Conservation (phyloP, 352 stramenopile species). For the Globisporangium nagaii region DNA sequence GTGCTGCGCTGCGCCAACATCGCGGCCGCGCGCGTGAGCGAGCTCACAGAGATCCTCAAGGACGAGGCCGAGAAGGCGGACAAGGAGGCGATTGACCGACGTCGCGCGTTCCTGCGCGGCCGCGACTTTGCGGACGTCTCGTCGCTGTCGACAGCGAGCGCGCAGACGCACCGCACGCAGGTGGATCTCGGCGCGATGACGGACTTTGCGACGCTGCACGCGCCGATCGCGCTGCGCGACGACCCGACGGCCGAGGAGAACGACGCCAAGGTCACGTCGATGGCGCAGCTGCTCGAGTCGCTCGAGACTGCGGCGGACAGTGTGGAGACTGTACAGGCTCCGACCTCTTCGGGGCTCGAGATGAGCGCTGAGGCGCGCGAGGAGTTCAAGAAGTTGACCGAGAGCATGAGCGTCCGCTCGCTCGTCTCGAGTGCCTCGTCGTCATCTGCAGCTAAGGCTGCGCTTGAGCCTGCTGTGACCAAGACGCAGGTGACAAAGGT, state of each 20-base stretch:
- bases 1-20: conserved; percentile 77
- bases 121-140: conserved; percentile 67
- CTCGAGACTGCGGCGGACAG: conserved; percentile 55
- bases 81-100: conserved; percentile 51
- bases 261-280: conserved; percentile 52
- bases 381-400: conserved; percentile 62
- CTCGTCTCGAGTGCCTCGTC: conserved; percentile 3
- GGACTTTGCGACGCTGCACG: conserved; percentile 74
- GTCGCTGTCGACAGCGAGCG: conserved; percentile 21
- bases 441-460: background rate
- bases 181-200: conserved; percentile 80
- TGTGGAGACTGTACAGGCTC: conserved; percentile 1
- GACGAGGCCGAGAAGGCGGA: conserved; percentile 72
- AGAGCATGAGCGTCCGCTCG: conserved; percentile 19
- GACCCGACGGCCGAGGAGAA: conserved; percentile 50
- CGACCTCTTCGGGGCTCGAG: conserved; percentile 8
- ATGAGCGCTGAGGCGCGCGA: conserved; percentile 33
- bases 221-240: conserved; percentile 65
- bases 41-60: conserved; percentile 76
- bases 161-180: conserved; percentile 26
- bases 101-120: conserved; percentile 64
- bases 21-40: conserved; percentile 67
- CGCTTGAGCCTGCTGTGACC: background rate
- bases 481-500: conserved; percentile 4
- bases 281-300: conserved; percentile 66